Evolutionary conservation across 306 rosid genomes (phyloP), one percentile per base, ranked within the genome.

Genomic region (Vigna nakashimae): DNA sequence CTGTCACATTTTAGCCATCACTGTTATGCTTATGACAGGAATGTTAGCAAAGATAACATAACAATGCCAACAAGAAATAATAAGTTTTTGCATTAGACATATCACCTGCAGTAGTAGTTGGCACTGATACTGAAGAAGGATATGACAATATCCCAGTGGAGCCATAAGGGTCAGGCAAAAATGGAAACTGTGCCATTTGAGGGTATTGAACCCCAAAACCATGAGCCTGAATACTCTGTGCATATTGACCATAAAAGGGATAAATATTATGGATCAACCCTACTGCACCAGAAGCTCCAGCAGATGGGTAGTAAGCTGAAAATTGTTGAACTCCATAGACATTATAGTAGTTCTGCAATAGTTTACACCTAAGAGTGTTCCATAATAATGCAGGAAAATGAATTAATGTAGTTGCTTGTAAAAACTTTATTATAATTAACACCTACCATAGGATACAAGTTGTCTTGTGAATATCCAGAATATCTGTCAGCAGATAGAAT

Each of bases 281-380:
- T 7, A 88, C 70, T 36, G 86, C 48, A 30, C 93, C 98, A 43
- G 95, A 77, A 57, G 80, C 86, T 75, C 92, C 93, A 57, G 80
- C 30, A 0, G 91, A 51, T 42, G 92, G 60, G 70, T 87, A 86
- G 77, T 92, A 90, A 28, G 97, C 97, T 62, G 95, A 81, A 75
- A 84, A 82, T 20, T 90, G 97, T 74, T 92, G 97, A 71, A 91
- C 90, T 38, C 98, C 97, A 86, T 92, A 94, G n/a, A 89, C 84
- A 86, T 87, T 64, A 52, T 90, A 90, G 75, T 92, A 92, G 67
- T 71, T 88, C 98, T 94, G 90, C 66, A 78, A 5, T 24, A 30
- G 32, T 30, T 30, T 30, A 30, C 53, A 58, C 64, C 24, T 22
- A 76, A 57, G 24, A 62, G 9, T 46, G 62, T 42, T 67, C 36